phyloP scores from a whole-genome alignment of 768 basidiomycete species.

The Cystofilobasidium macerans region DNA sequence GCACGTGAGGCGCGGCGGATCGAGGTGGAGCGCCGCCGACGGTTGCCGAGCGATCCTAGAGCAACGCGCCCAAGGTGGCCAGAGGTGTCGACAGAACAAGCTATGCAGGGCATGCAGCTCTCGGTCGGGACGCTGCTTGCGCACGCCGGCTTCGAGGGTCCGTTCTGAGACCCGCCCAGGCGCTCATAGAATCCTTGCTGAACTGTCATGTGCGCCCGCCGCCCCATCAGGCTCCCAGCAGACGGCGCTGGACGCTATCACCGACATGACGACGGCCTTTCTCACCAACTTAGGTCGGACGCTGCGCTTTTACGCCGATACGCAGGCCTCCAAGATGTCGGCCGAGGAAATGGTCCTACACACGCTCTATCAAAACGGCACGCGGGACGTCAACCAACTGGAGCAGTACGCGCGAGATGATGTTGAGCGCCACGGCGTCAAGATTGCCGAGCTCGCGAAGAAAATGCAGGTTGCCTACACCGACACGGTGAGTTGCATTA shows the following conservation, averaged over 20 bases:
- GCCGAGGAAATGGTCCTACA: constrained; percentile 91
- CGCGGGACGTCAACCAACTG: constrained; percentile 61
- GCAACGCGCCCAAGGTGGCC: neutral
- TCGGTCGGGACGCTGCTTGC: constrained; percentile 49
- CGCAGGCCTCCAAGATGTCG: constrained; percentile 66
- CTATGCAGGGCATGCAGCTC: constrained; percentile 28
- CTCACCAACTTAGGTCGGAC: constrained; percentile 75
- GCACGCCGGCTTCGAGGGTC: constrained; percentile 89
- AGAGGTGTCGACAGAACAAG: constrained; percentile 14
- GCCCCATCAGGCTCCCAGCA: constrained; percentile 69
- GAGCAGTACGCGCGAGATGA: constrained; percentile 84
- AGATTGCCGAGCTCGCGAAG: constrained; percentile 69
- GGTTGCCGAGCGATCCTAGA: neutral
- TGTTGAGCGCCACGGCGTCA: constrained; percentile 64
- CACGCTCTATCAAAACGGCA: constrained; percentile 79
- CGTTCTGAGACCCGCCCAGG: neutral
- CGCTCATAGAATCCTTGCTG: neutral
- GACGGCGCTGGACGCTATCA: constrained; percentile 62
- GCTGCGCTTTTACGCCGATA: constrained; percentile 68
- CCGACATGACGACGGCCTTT: constrained; percentile 67
- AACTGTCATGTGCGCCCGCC: constrained; percentile 32
- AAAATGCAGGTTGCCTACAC: constrained; percentile 50
- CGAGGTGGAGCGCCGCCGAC: neutral
- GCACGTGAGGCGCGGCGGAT: neutral
- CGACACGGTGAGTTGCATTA: constrained; percentile 4